These are phyloP conservation scores for Monosporozyma solicola DNA, from an alignment of 805 yeast species.

Conservation along the genomic window DNA sequence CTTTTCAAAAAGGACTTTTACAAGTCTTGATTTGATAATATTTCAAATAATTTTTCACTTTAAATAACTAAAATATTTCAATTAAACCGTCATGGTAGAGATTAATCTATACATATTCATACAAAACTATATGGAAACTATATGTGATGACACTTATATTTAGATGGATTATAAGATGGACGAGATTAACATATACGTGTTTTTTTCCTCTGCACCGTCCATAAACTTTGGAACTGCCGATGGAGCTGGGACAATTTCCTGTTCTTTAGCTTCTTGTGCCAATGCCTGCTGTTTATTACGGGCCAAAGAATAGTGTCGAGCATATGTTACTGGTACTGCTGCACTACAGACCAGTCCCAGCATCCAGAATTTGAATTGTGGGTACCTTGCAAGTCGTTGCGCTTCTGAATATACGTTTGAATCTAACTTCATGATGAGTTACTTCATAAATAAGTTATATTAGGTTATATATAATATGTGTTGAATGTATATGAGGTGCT, in stretches of 20 bases:
- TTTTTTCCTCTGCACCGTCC: slow-evolving; percentile 9
- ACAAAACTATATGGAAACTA: neutral
- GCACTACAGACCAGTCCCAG: slow-evolving; percentile 24
- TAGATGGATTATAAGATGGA: slow-evolving; percentile 12
- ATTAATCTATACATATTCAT: neutral
- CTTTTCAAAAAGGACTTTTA: neutral
- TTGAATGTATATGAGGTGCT: neutral
- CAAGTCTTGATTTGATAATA: neutral
- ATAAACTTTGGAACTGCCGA: neutral
- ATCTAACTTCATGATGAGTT: slow-evolving; percentile 18
- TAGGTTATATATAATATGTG: neutral
- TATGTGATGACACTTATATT: neutral
- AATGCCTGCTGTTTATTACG: neutral
- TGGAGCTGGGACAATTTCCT: neutral
- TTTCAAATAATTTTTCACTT: neutral
- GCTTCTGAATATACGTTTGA: slow-evolving; percentile 22
- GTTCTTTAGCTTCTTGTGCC: slow-evolving; percentile 1
- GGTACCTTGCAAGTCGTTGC: slow-evolving; percentile 18
- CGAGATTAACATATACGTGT: slow-evolving; percentile 14
- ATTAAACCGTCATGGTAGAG: neutral
- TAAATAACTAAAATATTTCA: neutral
- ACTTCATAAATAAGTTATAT: neutral
- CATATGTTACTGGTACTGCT: slow-evolving; percentile 22
- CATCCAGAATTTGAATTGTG: slow-evolving; percentile 19
- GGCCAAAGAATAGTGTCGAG: slow-evolving; percentile 12